Conservation (phyloP, 495 filamentous ascomycete genomes). For the Penicillium malachiteum region DNA sequence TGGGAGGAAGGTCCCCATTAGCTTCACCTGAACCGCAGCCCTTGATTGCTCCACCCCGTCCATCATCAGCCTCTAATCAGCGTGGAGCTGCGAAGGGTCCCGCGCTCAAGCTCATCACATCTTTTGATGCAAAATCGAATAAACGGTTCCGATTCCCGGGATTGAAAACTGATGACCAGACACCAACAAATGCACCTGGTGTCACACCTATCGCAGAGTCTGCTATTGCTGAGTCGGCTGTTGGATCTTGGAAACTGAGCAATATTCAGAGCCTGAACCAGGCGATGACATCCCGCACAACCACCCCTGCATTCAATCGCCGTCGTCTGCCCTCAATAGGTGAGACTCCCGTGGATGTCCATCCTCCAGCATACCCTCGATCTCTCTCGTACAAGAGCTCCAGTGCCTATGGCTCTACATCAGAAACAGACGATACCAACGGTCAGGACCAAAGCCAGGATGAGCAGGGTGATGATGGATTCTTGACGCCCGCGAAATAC, state of each 20-base stretch:
- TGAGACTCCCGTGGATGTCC: slow-evolving; percentile 64
- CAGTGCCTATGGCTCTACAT: slow-evolving; percentile 49
- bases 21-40: slow-evolving; percentile 38
- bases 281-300: slow-evolving; percentile 70
- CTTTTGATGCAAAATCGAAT: slow-evolving; percentile 64
- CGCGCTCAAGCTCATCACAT: slow-evolving; percentile 90
- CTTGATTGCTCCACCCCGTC: slow-evolving; percentile 24
- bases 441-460: slow-evolving; percentile 32
- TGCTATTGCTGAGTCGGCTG: slow-evolving; percentile 79
- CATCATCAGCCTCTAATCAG: slow-evolving; percentile 24
- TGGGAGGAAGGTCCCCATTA: slow-evolving; percentile 44
- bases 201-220: slow-evolving; percentile 92
- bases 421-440: slow-evolving; percentile 42
- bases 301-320: slow-evolving; percentile 67
- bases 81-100: slow-evolving; percentile 66
- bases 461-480: slow-evolving; percentile 26
- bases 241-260: slow-evolving; percentile 66
- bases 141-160: slow-evolving; percentile 68
- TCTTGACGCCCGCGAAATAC: slow-evolving; percentile 49
- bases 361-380: slow-evolving; percentile 46
- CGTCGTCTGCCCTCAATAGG: slow-evolving; percentile 81
- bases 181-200: slow-evolving; percentile 72
- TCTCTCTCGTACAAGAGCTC: slow-evolving; percentile 39
- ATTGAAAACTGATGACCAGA: slow-evolving; percentile 63
- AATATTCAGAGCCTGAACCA: slow-evolving; percentile 57